Base-by-base conservation (phyloP, 2,329 filamentous ascomycete genomes). In the Fusarium sp. region DNA sequence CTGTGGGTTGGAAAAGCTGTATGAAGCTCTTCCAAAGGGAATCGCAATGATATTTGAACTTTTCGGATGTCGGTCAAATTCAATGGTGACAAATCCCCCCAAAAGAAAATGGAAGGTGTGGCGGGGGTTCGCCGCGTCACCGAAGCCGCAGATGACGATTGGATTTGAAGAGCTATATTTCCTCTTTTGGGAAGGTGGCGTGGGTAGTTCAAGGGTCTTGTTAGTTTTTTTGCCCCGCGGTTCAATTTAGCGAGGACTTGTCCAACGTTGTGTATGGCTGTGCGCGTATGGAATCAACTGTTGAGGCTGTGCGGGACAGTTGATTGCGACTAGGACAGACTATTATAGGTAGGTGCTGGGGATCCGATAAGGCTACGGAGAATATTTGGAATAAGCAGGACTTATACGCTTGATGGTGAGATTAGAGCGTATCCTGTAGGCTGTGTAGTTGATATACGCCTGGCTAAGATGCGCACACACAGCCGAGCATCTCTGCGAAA, bases 141-240 rank as follows among this genome's bases (percentile, higher is more conserved):
- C 22, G 15, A 55, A 53, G 66, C 28, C 51, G 62, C 45, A 46
- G 62, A 74, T 73, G 71, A 74, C 71, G 71, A 73, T 69, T 60
- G 57, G 67, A 71, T 62, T 52, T n/a, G 28, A 52, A 54, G 56
- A 68, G 60, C 52, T 65, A 31, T 69, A 54, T 58, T 72, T 58
- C 66, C 71, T 54, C 44, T 68, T 65, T 70, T 56, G 24, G 71
- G 69, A 61, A 65, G 55, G 47, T 47, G 58, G 58, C 50, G 36
- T 45, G 24, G 62, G 28, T 52, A 39, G 9, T 26, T 56, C 39
- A 61, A 59, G 57, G 66, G 62, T 55, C 49, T 34, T 47, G 39
- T 22, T 42, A n/a, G 8, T 34, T 34, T 19, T 40, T 57, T 11
- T 63, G 57, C 57, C 64, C 64, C 63, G 40, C 64, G 54, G 22